These are phyloP conservation scores for Cupressus sempervirens DNA, from an alignment of 75 land plant species.

Conservation along the genomic window DNA sequence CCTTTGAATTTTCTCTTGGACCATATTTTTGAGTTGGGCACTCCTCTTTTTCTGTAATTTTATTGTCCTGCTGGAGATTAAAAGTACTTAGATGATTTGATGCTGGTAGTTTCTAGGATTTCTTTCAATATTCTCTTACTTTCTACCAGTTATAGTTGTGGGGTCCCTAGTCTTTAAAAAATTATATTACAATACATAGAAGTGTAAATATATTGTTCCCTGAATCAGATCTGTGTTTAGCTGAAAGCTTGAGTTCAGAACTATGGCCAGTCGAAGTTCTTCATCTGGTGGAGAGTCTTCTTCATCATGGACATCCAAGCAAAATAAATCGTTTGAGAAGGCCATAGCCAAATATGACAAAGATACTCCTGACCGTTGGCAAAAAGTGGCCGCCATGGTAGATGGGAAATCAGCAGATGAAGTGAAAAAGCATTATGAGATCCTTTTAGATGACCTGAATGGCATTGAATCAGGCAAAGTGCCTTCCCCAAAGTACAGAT, in stretches of 20 bases:
- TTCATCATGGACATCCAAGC: conserved; percentile 47
- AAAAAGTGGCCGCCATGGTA: conserved; percentile 56
- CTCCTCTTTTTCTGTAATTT: neutral
- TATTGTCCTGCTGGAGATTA: neutral
- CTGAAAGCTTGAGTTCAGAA: neutral
- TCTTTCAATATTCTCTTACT: neutral
- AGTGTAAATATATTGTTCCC: neutral
- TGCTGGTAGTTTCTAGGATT: neutral
- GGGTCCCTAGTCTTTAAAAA: neutral
- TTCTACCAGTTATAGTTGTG: neutral
- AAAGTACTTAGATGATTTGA: neutral
- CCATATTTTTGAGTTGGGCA: neutral
- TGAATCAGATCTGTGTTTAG: neutral
- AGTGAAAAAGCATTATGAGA: conserved; percentile 39
- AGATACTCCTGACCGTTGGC: conserved; percentile 60
- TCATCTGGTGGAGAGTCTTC: neutral
- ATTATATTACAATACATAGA: neutral
- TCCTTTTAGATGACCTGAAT: conserved; percentile 39
- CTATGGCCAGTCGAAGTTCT: neutral
- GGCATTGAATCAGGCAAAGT: conserved; percentile 59
- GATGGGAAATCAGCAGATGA: conserved; percentile 71
- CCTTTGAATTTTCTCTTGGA: neutral
- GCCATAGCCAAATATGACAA: conserved; percentile 34
- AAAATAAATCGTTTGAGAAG: conserved; percentile 68
- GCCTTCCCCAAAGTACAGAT: conserved; percentile 48